These are phyloP conservation scores for Yamadazyma phyllophila DNA, from an alignment of 805 yeast genomes.

Conservation along the genomic window DNA sequence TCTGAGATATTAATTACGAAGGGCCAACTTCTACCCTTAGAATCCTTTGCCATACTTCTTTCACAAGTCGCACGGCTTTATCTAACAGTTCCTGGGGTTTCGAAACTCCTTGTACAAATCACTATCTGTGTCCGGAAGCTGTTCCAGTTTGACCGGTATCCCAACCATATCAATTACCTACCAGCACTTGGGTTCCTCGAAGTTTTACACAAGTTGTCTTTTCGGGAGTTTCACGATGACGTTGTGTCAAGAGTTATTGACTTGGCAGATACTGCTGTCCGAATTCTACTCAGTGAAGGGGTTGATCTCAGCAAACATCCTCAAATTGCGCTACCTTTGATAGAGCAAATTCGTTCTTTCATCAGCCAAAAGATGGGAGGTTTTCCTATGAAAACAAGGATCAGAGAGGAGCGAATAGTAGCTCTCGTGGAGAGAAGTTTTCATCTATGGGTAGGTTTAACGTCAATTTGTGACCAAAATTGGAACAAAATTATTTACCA, in stretches of 20 bases:
- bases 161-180: neutral
- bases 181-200: neutral
- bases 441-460: conserved; percentile 29
- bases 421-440: conserved; percentile 26
- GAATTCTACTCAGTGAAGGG: neutral
- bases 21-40: conserved; percentile 18
- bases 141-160: conserved; percentile 5
- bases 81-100: conserved; percentile 16
- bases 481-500: conserved; percentile 40
- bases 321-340: neutral
- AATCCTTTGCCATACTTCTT: conserved; percentile 18
- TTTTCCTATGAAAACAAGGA: conserved; percentile 25
- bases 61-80: conserved; percentile 13
- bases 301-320: neutral
- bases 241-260: conserved; percentile 6
- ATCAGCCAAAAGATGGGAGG: conserved; percentile 35
- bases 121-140: conserved; percentile 6
- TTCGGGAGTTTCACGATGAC: conserved; percentile 10
- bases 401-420: conserved; percentile 21
- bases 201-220: conserved; percentile 2
- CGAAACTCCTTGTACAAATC: conserved; percentile 17
- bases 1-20: conserved; percentile 16
- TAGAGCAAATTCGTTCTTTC: conserved; percentile 7
- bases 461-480: conserved; percentile 17
- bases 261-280: neutral